phyloP scores from a whole-genome alignment of 1,139 yeast species.

The Blastobotrys buckinghamii region DNA sequence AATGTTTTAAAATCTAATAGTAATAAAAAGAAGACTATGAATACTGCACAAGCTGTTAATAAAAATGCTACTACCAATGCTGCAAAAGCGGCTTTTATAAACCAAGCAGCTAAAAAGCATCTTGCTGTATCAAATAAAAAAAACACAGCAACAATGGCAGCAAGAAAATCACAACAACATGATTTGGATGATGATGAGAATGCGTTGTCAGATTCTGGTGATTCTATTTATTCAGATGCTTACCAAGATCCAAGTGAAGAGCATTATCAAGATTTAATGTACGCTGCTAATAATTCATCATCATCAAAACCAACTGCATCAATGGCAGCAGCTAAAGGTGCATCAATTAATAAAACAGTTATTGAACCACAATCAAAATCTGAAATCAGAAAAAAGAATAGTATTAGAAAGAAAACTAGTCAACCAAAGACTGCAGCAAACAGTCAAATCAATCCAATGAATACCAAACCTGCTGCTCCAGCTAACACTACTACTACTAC shows the following conservation, averaged over 20 bases:
- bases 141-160: slow-evolving; percentile 20
- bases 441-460: background rate
- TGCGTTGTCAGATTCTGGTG: slow-evolving; percentile 24
- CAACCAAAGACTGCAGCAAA: background rate
- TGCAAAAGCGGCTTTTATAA: slow-evolving; percentile 8
- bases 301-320: background rate
- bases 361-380: background rate
- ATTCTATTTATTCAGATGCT: slow-evolving; percentile 27
- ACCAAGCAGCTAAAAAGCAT: background rate
- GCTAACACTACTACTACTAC: background rate
- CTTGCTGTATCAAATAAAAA: background rate
- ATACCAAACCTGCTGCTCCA: too few species aligned
- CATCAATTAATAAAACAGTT: background rate
- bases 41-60: background rate
- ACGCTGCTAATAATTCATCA: background rate
- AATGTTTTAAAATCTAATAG: background rate
- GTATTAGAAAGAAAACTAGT: background rate
- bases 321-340: slow-evolving; percentile 9
- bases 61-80: slow-evolving; percentile 2
- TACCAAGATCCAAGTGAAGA: slow-evolving; percentile 18
- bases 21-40: background rate
- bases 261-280: slow-evolving; percentile 5
- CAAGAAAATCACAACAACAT: slow-evolving; percentile 1
- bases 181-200: slow-evolving; percentile 6
- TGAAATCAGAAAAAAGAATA: background rate